Evolutionary conservation across 208 protist genomes (phyloP).

Genomic region (Leishmania turanica): DNA sequence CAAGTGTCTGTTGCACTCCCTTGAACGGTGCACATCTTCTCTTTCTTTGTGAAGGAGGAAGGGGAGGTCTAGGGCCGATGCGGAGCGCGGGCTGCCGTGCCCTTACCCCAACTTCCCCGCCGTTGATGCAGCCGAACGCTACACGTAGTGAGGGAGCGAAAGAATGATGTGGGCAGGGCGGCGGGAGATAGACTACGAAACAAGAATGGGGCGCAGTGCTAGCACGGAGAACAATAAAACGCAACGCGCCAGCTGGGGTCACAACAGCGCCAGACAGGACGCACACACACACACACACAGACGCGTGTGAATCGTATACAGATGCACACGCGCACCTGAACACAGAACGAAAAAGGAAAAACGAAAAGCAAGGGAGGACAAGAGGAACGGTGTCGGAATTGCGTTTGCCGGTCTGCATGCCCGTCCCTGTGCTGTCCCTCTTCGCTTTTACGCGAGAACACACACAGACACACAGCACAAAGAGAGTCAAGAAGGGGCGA

Average conservation of each 20-base stretch:
- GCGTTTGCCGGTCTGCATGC: neutral
- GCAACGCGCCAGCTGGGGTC: neutral
- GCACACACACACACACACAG: neutral
- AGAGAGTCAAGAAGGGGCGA: neutral
- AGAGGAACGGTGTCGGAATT: neutral
- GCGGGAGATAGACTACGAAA: neutral
- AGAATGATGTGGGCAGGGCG: neutral
- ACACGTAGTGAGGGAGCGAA: neutral
- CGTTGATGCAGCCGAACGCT: neutral
- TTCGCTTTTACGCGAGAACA: neutral
- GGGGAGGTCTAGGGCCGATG: neutral
- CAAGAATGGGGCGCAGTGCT: neutral
- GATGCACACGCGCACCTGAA: neutral
- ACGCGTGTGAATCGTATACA: neutral
- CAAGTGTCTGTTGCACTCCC: neutral
- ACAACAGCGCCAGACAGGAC: neutral
- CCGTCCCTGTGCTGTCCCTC: neutral
- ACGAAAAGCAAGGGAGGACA: neutral
- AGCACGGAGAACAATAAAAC: neutral
- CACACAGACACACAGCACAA: neutral
- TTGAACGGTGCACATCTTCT: neutral
- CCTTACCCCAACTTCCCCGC: neutral
- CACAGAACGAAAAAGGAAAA: neutral
- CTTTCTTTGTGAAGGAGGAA: neutral
- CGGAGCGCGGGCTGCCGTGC: neutral